A percentile compares a stretch with the other conserved stretches of the same genome.
Evolutionary conservation across 225 moss, liverwort and hornwort genomes (phyloP).

Genomic region (Rhytidiadelphus loreus): DNA sequence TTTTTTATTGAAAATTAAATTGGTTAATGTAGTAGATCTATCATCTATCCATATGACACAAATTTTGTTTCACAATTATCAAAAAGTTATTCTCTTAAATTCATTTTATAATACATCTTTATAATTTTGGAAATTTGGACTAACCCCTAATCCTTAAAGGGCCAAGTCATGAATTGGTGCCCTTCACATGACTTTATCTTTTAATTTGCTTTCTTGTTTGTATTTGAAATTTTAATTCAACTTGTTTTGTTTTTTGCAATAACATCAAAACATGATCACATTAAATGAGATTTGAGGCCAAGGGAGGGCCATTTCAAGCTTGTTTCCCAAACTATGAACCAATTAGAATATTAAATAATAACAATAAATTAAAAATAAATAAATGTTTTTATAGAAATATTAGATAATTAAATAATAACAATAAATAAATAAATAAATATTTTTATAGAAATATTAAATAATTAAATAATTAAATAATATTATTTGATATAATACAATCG

Average conservation of each 20-base stretch:
- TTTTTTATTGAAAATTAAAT: background rate
- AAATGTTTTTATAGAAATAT: too few species aligned
- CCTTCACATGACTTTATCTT: background rate
- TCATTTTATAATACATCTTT: background rate
- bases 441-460: too few species aligned
- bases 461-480: too few species aligned
- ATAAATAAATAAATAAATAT: too few species aligned
- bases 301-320: too few species aligned
- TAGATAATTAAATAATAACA: too few species aligned
- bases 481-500: too few species aligned
- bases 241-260: background rate
- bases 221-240: background rate
- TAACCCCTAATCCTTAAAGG: fast-evolving
- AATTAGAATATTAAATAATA: too few species aligned
- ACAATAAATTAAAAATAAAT: too few species aligned
- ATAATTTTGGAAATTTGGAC: background rate
- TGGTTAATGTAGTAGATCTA: background rate
- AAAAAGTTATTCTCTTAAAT: background rate
- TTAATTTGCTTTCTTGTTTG: background rate
- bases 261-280: background rate
- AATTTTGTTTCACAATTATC: background rate
- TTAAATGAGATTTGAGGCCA: too few species aligned
- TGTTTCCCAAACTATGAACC: too few species aligned
- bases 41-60: background rate
- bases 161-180: background rate